Evolutionary conservation across 163 green algal species (phyloP).

Genomic region (Chlamydomonas reinhardtii): DNA sequence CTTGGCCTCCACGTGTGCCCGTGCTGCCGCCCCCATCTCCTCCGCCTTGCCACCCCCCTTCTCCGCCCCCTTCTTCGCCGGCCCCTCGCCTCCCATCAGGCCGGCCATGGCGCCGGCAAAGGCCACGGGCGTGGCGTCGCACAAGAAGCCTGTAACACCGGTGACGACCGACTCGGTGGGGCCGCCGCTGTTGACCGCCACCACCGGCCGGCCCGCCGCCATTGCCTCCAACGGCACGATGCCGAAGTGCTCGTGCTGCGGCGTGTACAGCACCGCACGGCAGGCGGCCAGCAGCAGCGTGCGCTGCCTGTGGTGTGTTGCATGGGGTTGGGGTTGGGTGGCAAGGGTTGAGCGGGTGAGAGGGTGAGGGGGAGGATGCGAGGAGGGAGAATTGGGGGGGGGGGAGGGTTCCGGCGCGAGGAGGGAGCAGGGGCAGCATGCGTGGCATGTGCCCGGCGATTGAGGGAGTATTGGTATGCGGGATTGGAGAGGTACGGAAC

Average conservation of each 20-base stretch:
- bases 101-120: slow-evolving; percentile 77
- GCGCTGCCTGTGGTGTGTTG: slow-evolving; percentile 52
- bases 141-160: slow-evolving; percentile 82
- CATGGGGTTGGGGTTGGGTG: neutral
- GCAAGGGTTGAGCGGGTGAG: neutral
- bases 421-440: too few species aligned
- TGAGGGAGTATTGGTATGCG: too few species aligned
- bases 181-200: slow-evolving; percentile 93
- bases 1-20: slow-evolving; percentile 63
- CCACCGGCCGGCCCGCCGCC: slow-evolving; percentile 85
- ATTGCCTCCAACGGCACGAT: slow-evolving; percentile 98
- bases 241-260: slow-evolving; percentile 96
- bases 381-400: too few species aligned
- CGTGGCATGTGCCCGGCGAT: too few species aligned
- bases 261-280: slow-evolving; percentile 93
- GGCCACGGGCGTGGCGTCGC: slow-evolving; percentile 61
- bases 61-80: slow-evolving; percentile 57
- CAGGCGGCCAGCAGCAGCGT: slow-evolving; percentile 67
- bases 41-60: neutral
- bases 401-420: too few species aligned
- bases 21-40: slow-evolving; percentile 68
- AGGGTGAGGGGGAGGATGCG: neutral
- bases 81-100: slow-evolving; percentile 57
- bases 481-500: too few species aligned
- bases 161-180: slow-evolving; percentile 87